These are phyloP conservation scores for Ephemerocybe angulata DNA, from an alignment of 768 basidiomycete genomes.

Conservation along the genomic window DNA sequence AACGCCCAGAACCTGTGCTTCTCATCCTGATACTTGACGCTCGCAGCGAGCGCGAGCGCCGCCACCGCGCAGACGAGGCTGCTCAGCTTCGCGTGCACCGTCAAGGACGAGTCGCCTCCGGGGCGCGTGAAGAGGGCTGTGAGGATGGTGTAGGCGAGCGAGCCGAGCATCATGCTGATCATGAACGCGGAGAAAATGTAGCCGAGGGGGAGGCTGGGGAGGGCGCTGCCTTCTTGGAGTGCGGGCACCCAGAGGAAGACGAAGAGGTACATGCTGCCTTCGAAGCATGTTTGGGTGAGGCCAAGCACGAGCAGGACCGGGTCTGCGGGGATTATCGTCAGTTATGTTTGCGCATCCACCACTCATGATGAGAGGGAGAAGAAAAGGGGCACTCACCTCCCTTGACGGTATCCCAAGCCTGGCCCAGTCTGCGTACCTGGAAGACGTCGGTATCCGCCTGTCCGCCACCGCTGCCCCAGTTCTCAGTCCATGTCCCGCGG, in stretches of 20 bases:
- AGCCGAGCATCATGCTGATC: constrained; percentile 80
- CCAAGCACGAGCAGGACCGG: constrained; percentile 60
- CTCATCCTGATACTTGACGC: constrained; percentile 42
- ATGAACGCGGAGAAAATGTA: constrained; percentile 81
- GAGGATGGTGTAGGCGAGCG: constrained; percentile 60
- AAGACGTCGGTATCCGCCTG: constrained; percentile 36
- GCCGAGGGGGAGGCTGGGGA: constrained; percentile 56
- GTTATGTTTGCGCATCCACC: too few relatives aligned
- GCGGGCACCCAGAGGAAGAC: constrained; percentile 82
- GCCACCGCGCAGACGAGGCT: constrained; percentile 58
- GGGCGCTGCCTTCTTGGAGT: constrained; percentile 57
- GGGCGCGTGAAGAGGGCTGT: constrained; percentile 22
- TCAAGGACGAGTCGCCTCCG: constrained; percentile 39
- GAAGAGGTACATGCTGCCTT: constrained; percentile 83
- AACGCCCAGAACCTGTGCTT: constrained; percentile 66
- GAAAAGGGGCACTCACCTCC: constrained; percentile 32
- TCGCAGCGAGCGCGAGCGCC: constrained; percentile 51
- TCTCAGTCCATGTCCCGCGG: constrained; percentile 59
- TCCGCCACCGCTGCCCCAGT: constrained; percentile 52
- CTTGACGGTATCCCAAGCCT: constrained; percentile 57
- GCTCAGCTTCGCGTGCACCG: constrained; percentile 64
- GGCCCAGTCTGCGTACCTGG: constrained; percentile 48
- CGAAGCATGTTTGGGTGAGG: constrained; percentile 75
- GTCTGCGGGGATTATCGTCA: constrained; percentile 38
- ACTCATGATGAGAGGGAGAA: background rate